Evolutionary conservation across 306 rosid genomes (phyloP), one percentile per base, ranked within the genome.

Genomic region (Rosa persica): DNA sequence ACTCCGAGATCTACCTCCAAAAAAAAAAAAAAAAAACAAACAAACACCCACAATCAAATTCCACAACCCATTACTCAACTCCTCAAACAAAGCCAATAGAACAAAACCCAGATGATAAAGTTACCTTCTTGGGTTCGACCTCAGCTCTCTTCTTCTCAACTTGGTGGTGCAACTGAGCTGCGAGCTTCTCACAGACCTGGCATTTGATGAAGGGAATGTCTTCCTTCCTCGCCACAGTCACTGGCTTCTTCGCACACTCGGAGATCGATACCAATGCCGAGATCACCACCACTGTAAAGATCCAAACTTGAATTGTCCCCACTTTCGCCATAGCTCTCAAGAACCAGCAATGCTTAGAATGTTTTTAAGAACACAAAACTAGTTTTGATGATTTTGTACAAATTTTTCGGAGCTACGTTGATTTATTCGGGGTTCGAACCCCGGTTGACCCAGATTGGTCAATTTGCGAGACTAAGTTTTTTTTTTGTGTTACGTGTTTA

Each of bases 161-260:
- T 71, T 86, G 98, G 15, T 80, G 85, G 84, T 87, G 67, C 79
- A 95, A 78, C 72, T 92, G 89, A 52, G 89, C 87, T n/a, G 92
- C 97, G 36, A 95, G 93, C 84, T 82, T 89, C 83, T 92, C 92
- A 81, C 98, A 95, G 6, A 92, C 98, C 75, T 95, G 98, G 65
- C 98, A 95, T 85, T 86, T 89, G 74, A 95, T 92, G 78, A 82
- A 92, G 0, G 97, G 97, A 76, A 92, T 72, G 57, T 95, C 98
- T 67, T 92, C 98, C 75, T 85, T 95, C 77, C 98, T 88, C 47
- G 96, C 98, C 13, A 69, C 64, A n/a, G 67, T 83, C 52, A 20
- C 85, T 1, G 90, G 88, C 77, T 95, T 92, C 87, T 95, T 95
- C 4, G 85, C 83, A 58, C 93, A 83, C 58, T 83, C 86, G 1